Base-by-base conservation (phyloP, 2,329 filamentous ascomycete species). In the Sporothrix humicola region DNA sequence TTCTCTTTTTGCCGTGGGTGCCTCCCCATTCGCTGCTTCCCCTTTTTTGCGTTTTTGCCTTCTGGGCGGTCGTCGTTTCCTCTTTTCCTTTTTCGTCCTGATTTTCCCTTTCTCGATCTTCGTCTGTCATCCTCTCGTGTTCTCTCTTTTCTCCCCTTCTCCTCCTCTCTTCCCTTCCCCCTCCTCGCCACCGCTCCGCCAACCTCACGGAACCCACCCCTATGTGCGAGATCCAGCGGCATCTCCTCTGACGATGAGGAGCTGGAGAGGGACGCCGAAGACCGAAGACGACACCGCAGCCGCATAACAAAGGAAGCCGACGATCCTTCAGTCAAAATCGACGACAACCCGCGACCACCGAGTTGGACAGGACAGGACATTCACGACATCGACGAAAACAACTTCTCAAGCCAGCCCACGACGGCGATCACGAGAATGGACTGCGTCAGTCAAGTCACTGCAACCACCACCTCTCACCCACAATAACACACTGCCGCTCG, bases 31-130 rank as follows among this genome's bases (percentile, higher is more conserved):
- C 71, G 81, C 82, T 31, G 78, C 77, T 50, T 74, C 59, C 37
- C 74, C 73, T 61, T 83, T 79, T 73, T 81, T 74, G 58, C 37
- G 74, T 72, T 61, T 83, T 79, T 73, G 81, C 81, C 69, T 80
- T 71, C 74, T 48, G 31, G 61, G 31, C 13, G 78, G 79, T 50
- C 23, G 42, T 48, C 42, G 61, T 63, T 61, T 71, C 66, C 66
- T 54, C 46, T 54, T 81, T 83, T 59, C 77, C 31, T 20, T 48
- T 58, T 42, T 76, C 9, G 74, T 76, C 20, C 77, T 73, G 48
- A 80, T 79, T 42, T 79, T 69, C 84, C 82, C n/a, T 63, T 74
- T 71, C 68, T 70, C 15, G 63, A 13, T 46, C 48, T 42, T n/a
- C 42, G 15, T 56, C 20, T 63, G 26, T 42, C 63, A 59, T 26